phyloP scores from a whole-genome alignment of 2,329 filamentous ascomycete genomes.

The Botrytis cinerea region DNA sequence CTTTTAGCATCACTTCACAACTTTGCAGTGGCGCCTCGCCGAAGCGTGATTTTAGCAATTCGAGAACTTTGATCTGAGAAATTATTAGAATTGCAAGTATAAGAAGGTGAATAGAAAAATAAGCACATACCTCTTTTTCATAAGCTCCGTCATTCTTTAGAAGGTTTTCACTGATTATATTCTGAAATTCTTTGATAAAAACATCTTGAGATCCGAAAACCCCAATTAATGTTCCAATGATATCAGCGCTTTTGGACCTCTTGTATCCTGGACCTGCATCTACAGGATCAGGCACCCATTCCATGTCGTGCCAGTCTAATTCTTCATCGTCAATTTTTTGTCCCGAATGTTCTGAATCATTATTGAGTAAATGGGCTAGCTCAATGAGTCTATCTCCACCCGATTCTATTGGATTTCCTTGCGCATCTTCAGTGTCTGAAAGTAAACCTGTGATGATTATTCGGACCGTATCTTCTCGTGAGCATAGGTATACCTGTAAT shows the following conservation, averaged over 20 bases:
- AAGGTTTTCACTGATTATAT: constrained; percentile 82
- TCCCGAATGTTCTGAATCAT: constrained; percentile 49
- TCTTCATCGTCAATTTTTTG: constrained; percentile 64
- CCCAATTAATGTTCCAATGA: constrained; percentile 86
- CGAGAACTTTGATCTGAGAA: constrained; percentile 69
- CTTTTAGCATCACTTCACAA: constrained; percentile 96
- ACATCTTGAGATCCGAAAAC: constrained; percentile 86
- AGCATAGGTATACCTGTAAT: constrained; percentile 74
- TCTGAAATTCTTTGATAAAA: constrained; percentile 93
- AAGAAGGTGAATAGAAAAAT: background rate
- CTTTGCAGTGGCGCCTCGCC: constrained; percentile 84
- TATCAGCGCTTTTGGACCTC: constrained; percentile 83
- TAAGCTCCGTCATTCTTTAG: constrained; percentile 67
- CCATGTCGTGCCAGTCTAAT: constrained; percentile 88
- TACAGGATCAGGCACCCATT: constrained; percentile 88
- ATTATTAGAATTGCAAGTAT: constrained; percentile 27
- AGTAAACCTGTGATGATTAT: constrained; percentile 76
- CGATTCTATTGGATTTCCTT: constrained; percentile 41
- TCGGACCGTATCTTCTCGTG: constrained; percentile 74
- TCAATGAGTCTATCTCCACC: constrained; percentile 60
- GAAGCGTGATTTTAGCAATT: constrained; percentile 84
- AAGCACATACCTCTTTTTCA: constrained; percentile 60
- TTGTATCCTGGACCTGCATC: constrained; percentile 93
- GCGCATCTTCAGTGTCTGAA: constrained; percentile 55
- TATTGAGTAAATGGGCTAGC: constrained; percentile 62